Percentiles rank a stretch among this genome's conserved stretches.
phyloP scores from a whole-genome alignment of 176 grass and related monocot genomes.

The Cymbopogon citratus region DNA sequence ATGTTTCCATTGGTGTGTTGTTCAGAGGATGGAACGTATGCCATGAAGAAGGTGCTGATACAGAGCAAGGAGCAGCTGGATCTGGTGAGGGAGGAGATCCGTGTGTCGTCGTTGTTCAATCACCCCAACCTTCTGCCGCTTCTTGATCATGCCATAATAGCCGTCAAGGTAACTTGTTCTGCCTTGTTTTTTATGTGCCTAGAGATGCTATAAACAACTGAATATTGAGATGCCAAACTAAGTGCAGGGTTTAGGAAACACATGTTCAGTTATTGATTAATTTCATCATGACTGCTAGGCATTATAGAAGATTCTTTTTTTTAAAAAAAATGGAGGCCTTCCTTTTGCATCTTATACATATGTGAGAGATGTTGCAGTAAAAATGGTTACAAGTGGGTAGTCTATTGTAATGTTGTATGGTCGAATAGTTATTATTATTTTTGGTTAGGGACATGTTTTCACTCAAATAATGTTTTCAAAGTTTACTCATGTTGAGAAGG shows the following conservation, averaged over 20 bases:
- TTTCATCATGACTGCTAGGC: neutral
- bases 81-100: conserved; percentile 94
- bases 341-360: neutral
- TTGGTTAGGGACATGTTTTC: neutral
- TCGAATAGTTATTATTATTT: neutral
- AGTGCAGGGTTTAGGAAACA: neutral
- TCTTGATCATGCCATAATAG: conserved; percentile 77
- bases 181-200: neutral
- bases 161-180: conserved; percentile 57
- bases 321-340: neutral
- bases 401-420: neutral
- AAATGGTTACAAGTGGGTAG: neutral
- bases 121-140: conserved; percentile 87
- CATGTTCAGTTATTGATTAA: neutral
- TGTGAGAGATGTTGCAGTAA: neutral
- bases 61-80: conserved; percentile 87
- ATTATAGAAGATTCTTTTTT: neutral
- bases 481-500: neutral
- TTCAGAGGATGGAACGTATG: conserved; percentile 78
- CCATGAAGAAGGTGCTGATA: conserved; percentile 89
- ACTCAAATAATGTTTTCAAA: neutral
- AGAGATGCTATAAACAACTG: neutral
- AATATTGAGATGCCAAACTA: neutral
- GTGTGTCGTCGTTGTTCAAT: conserved; percentile 67
- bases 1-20: neutral